Base-by-base conservation (phyloP, 2,329 filamentous ascomycete genomes). In the Dryadomyces quercivorus region DNA sequence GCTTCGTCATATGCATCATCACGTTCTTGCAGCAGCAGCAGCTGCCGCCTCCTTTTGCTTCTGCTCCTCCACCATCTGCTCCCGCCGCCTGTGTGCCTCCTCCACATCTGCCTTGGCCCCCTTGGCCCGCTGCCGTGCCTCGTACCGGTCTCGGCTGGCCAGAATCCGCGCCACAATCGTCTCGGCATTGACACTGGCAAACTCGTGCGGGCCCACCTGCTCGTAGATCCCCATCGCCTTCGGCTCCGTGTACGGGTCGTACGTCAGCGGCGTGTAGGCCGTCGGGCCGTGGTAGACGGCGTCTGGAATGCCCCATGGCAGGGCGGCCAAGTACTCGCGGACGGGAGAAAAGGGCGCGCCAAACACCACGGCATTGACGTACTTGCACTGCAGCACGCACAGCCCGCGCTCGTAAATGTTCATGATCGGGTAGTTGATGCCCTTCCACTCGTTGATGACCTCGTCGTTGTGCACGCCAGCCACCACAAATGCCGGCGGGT, bases 371-470 rank as follows among this genome's bases (percentile, higher is more conserved):
- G 88, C 84, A 67, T 95, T 80, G 64, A 97, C 78, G 70, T 95
- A 95, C 84, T 86, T 86, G 75, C 93, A 98, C 66, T 98, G 93
- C 59, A 97, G 74, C 34, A 97, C 92, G 67, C 93, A 98, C 21
- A 98, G 81, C 1, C 91, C 91, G 45, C 93, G 85, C 74, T 98
- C 93, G 64, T 92, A 95, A 55, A 95, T 91, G 73, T 97, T 98
- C 93, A 98, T 98, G 72, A 98, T 97, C 26, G 93, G 93, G 66
- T 96, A 98, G 72, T 98, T 98, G 63, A 96, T 78, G 40, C 93
- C 92, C 71, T 97, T 97, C 86, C 90, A 94, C 63, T 85, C 76
- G 70, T 98, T 98, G 69, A 98, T 95, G 57, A 95, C 90, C 59
- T 86, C 82, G 67, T 98, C 93, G 63, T 95, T 88, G 69, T 98